Base-by-base conservation (phyloP, 495 filamentous ascomycete genomes). In the Diplogelasinospora grovesii region DNA sequence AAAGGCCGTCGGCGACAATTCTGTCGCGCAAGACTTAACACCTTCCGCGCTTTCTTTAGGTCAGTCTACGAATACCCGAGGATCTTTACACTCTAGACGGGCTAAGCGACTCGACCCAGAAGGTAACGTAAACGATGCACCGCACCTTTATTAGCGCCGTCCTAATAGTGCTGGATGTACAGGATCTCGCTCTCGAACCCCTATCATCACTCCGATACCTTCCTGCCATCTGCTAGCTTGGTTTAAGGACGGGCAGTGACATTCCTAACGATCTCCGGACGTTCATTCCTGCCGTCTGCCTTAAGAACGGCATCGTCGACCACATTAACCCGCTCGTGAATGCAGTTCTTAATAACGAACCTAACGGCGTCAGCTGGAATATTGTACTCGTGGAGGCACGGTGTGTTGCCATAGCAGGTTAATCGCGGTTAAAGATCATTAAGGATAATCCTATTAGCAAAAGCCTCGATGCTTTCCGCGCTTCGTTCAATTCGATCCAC, bases 21-120 rank as follows among this genome's bases (percentile, higher is more conserved):
- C 59, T 43, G 61, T 68, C 53, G 52, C 42, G 59, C 54, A 27
- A 53, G 52, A 32, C 52, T 66, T 32, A 45, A 63, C 39, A 44
- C 33, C 27, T 63, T 66, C 48, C 55, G 45, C 39, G 44, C 39
- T 40, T 62, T 50, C 19, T 65, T 63, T 35, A 46, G 36, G 25
- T 60, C 43, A 30, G 40, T 56, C 14, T 62, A 52, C 40, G 15
- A 52, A 39, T 52, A 26, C 41, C 42, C 18, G 40, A 19, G 31
- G 16, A 38, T 57, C 27, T 29, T 49, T 48, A 39, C 34, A 39
- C 38, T 23, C 44, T 13, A 42, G 54, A 64, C 24, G 47, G 49
- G 42, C 26, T 63, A 25, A 34, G 50, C 49, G 57, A 43, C 53
- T 64, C 34, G 48, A 34, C 36, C 34, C 39, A 24, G 54, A 59